Evolutionary conservation across 139 green algal genomes (phyloP), one percentile per base, ranked within the genome.

Genomic region (Trebouxia sp.): DNA sequence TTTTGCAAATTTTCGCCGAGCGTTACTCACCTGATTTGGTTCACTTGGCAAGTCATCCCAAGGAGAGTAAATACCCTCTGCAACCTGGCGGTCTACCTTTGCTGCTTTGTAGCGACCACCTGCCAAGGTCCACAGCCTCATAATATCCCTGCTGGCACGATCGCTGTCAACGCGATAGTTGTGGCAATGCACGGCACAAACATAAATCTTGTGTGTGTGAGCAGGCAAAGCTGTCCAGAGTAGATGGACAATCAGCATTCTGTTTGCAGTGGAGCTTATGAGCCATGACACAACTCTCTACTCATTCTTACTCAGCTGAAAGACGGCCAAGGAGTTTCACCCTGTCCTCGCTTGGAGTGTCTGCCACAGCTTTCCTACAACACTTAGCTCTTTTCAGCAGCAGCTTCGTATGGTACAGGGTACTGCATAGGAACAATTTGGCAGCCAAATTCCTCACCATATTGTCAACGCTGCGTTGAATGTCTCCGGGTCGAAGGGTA

Each of bases 1-100:
- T 3, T 24, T 5, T 32, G 39, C 3, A 77, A 6, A 17, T 26
- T 3, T 10, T 7, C 14, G 20, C 6, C 67, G 37, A 22, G 41
- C 1, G 26, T 26, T 4, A 8, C 26, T 37, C 17, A 77, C 67
- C 67, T 77, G 67, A 39, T 77, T 22, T 1, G n/a, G 67, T 15
- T 77, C 41, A 26, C 39, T 56, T 22, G 67, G 67, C 41, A 77
- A 55, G 11, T 77, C 41, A 53, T 77, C 67, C 7, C 28, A 53
- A 20, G 39, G 37, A 47, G 22, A 30, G 39, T 56, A 77, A 39
- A 26, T 56, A 5, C 42, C 24, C 10, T 55, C n/a, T 26, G 14
- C 26, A 26, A 53, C 5, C 67, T 77, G 67, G 22, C 53, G 39
- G 22, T 77, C 39, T 39, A 37, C n/a, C 24, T 51, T 5, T 10